Evolutionary conservation across 495 filamentous ascomycete genomes (phyloP).

Genomic region (Aspergillus incahuasiensis): DNA sequence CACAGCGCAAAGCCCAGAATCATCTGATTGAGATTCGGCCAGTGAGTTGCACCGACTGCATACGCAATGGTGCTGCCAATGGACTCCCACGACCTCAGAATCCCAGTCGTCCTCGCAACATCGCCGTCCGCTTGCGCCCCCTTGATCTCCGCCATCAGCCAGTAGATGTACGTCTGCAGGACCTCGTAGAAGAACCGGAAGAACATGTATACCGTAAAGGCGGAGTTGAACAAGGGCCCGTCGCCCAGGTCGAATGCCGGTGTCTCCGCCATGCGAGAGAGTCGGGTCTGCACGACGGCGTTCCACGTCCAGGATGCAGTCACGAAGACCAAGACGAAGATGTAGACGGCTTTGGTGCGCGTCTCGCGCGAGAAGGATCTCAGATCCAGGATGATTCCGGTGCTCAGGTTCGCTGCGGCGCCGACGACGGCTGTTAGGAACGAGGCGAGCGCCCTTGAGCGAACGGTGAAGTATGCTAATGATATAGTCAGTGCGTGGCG

Average conservation of each 20-base stretch:
- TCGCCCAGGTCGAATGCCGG: conserved; percentile 6
- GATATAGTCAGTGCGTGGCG: neutral
- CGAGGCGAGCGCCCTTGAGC: conserved; percentile 44
- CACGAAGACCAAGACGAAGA: conserved; percentile 5
- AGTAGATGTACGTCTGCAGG: conserved; percentile 17
- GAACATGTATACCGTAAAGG: conserved; percentile 6
- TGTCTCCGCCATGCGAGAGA: conserved; percentile 5
- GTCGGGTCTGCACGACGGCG: neutral
- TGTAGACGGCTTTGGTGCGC: neutral
- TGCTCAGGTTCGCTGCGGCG: neutral
- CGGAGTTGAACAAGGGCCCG: conserved; percentile 3
- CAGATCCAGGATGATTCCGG: neutral
- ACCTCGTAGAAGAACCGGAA: conserved; percentile 40
- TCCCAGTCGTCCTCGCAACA: conserved; percentile 41
- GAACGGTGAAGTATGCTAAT: conserved; percentile 54
- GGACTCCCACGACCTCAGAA: conserved; percentile 46
- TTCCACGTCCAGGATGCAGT: conserved; percentile 5
- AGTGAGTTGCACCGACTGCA: conserved; percentile 39
- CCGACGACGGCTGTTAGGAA: conserved; percentile 8
- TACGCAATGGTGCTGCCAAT: conserved; percentile 47
- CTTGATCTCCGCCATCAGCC: conserved; percentile 11
- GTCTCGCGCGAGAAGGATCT: conserved; percentile 2
- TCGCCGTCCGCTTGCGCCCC: conserved; percentile 8
- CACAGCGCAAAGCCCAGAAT: conserved; percentile 2
- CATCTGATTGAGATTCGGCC: conserved; percentile 11